A percentile compares a stretch with the other conserved stretches of the same genome.
Conservation (phyloP, 768 basidiomycete genomes). For the Cantharellus anzutake region DNA sequence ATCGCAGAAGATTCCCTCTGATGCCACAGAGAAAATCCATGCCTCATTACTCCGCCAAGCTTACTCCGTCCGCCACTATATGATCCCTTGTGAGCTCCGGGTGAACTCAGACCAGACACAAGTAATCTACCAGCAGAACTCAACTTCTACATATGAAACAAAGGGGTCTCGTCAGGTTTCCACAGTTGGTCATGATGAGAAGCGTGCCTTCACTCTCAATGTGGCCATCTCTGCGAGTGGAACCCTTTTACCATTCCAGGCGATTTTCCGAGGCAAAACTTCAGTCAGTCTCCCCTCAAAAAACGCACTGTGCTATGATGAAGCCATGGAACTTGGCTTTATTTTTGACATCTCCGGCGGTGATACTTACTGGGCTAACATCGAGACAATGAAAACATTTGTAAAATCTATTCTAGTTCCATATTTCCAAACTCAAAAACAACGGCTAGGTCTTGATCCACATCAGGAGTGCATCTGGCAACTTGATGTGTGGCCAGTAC, state of each 20-base stretch:
- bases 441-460: too few species aligned
- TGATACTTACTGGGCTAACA: too few species aligned
- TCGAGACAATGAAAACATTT: too few species aligned
- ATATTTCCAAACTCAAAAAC: too few species aligned
- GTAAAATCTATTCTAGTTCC: too few species aligned
- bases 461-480: too few species aligned
- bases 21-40: conserved; percentile 13
- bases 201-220: conserved; percentile 24
- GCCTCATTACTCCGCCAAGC: conserved; percentile 13
- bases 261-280: conserved; percentile 9
- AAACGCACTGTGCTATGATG: too few species aligned
- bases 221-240: conserved; percentile 18
- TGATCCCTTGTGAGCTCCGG: conserved; percentile 14
- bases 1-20: conserved; percentile 19
- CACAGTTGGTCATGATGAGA: conserved; percentile 21
- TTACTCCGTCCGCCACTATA: conserved; percentile 13
- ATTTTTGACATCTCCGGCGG: too few species aligned
- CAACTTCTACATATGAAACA: conserved; percentile 16
- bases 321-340: too few species aligned
- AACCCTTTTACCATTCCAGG: conserved; percentile 20
- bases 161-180: conserved; percentile 20
- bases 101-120: conserved; percentile 25
- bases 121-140: conserved; percentile 12
- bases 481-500: too few species aligned
- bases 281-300: background rate